phyloP scores from a whole-genome alignment of 2,329 filamentous ascomycete species.

The Pseudopyricularia cyperi region DNA sequence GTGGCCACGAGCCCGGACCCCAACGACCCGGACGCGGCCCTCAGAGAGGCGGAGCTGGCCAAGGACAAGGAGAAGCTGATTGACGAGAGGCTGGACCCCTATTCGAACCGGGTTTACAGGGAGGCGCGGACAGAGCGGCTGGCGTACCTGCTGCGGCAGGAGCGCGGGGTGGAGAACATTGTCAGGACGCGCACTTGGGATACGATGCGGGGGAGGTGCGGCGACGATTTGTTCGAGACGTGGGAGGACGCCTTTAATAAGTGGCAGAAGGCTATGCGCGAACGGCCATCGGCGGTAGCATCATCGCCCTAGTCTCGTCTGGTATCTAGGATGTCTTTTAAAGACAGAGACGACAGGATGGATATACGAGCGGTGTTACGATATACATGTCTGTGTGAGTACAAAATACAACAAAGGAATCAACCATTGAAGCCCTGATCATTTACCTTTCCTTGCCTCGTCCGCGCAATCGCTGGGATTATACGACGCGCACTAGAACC shows the following conservation, averaged over 20 bases:
- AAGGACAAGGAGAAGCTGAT: constrained; percentile 61
- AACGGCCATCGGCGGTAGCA: not conserved
- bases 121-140: constrained; percentile 73
- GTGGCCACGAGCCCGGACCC: constrained; percentile 83
- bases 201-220: constrained; percentile 64
- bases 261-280: constrained; percentile 32
- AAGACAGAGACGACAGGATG: not conserved
- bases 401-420: too few species aligned
- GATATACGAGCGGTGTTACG: not conserved
- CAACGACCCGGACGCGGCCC: constrained; percentile 63
- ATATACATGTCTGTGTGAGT: too few species aligned
- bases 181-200: constrained; percentile 74
- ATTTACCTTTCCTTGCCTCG: too few species aligned
- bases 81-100: constrained; percentile 84
- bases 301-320: not conserved
- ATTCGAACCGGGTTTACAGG: constrained; percentile 68
- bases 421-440: too few species aligned
- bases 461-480: too few species aligned
- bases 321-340: not conserved
- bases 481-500: too few species aligned
- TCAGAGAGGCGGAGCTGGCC: constrained; percentile 57
- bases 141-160: constrained; percentile 59
- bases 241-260: constrained; percentile 54
- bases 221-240: constrained; percentile 31
- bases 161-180: constrained; percentile 65